Percentiles rank a stretch among this genome's conserved stretches.
phyloP scores from a whole-genome alignment of 768 basidiomycete genomes.

The Cyclocybe cylindracea region DNA sequence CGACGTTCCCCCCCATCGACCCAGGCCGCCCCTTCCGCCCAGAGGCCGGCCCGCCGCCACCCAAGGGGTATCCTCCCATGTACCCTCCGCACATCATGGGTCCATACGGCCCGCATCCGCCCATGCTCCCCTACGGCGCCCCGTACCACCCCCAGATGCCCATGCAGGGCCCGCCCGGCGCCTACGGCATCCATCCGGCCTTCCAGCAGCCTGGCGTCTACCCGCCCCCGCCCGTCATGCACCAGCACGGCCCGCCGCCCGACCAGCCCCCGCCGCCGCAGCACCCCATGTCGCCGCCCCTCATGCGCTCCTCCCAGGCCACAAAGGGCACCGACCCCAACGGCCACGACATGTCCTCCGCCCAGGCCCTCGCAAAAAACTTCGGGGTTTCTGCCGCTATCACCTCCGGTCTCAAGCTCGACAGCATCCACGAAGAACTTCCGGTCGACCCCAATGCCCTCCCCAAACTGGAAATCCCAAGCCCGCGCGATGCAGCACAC shows the following conservation, averaged over 20 bases:
- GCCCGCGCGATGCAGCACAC: slow-evolving; percentile 59
- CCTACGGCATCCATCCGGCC: slow-evolving; percentile 58
- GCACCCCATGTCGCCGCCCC: slow-evolving; percentile 19
- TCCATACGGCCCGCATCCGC: slow-evolving; percentile 36
- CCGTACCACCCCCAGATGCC: slow-evolving; percentile 36
- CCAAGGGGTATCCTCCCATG: slow-evolving; percentile 37
- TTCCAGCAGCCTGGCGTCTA: slow-evolving; percentile 45
- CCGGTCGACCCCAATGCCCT: slow-evolving; percentile 77
- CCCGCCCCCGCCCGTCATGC: slow-evolving; percentile 34
- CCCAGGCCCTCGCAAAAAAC: slow-evolving; percentile 72
- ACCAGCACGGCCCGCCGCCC: slow-evolving; percentile 35
- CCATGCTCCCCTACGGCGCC: slow-evolving; percentile 39
- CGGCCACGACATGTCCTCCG: slow-evolving; percentile 75
- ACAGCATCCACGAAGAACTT: slow-evolving; percentile 68
- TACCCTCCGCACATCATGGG: slow-evolving; percentile 45
- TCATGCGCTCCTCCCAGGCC: slow-evolving; percentile 25
- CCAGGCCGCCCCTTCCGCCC: slow-evolving; percentile 31
- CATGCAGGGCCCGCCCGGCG: slow-evolving; percentile 39
- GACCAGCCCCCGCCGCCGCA: slow-evolving; percentile 25
- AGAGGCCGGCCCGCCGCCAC: slow-evolving; percentile 28
- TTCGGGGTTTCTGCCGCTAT: slow-evolving; percentile 79
- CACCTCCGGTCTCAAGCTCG: slow-evolving; percentile 62
- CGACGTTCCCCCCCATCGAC: slow-evolving; percentile 32
- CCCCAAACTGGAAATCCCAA: slow-evolving; percentile 47
- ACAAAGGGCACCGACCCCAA: slow-evolving; percentile 81